Base-by-base conservation (phyloP, 2,329 filamentous ascomycete species). In the Calonectria multiphialidica region DNA sequence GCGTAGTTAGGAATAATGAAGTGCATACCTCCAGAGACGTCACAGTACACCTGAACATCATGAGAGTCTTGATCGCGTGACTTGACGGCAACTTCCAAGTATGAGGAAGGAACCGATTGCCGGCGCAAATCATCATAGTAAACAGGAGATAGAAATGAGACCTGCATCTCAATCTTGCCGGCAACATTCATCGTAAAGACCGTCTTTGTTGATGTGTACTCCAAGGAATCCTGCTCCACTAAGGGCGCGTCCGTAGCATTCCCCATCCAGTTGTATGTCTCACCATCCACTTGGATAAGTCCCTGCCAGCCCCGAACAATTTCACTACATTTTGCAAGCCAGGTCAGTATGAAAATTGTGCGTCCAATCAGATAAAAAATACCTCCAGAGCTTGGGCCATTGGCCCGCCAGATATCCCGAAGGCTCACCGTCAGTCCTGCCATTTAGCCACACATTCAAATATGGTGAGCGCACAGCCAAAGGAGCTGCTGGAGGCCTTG, bases 381-480 rank as follows among this genome's bases (percentile, higher is more conserved):
- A 93, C 92, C 87, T 86, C 90, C 92, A 95, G 75, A 94, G 94
- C 0, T 85, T 86, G 1, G 93, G 89, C 92, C 92, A 95, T 78
- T 91, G 83, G 3, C 93, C 93, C 0, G 93, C 89, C 30, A 95
- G 86, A 72, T 93, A 89, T 1, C 92, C 92, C 37, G 91, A 91
- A 78, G 92, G 90, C 10, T 90, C 89, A 21, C 88, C 90, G 80
- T 91, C 87, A 30, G 85, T 89, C 1, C 91, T 92, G 10, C 88
- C 91, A 69, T 89, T 84, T 47, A 93, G 86, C 92, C 93, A 95
- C 15, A 91, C 90, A 80, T 90, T 95, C 16, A 96, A 83, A 76
- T 96, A 96, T 0, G 94, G 94, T 10, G 91, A 93, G 73, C 90
- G 91, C 53, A 96, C 94, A 49, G 93, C 93, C 40, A 96, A 83